Percentiles rank a stretch among this genome's conserved stretches.
Conservation (phyloP, 805 yeast genomes). For the Hanseniaspora lindneri region DNA sequence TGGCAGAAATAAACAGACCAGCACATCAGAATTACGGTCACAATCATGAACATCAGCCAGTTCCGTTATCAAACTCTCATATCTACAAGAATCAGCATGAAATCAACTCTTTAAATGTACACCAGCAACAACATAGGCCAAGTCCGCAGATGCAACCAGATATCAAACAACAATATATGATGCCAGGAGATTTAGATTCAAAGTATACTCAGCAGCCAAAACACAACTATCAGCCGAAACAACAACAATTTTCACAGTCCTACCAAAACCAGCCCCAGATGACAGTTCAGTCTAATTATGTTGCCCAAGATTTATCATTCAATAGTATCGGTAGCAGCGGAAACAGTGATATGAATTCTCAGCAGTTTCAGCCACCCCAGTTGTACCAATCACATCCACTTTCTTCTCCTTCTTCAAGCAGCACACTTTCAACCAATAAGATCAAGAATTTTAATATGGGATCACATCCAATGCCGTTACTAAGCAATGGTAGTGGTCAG, state of each 20-base stretch:
- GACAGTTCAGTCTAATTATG: background rate
- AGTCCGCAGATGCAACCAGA: background rate
- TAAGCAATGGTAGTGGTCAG: background rate
- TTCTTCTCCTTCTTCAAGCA: conserved; percentile 5
- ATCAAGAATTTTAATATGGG: background rate
- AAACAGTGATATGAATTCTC: background rate
- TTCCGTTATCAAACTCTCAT: background rate
- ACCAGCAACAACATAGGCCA: background rate
- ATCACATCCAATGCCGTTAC: conserved; percentile 12
- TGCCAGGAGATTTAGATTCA: conserved; percentile 7
- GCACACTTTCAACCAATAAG: conserved; percentile 3
- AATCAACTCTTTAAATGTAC: background rate
- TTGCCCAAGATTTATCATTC: conserved; percentile 11
- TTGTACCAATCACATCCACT: background rate
- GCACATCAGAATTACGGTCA: background rate
- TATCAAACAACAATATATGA: background rate
- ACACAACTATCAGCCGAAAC: conserved; percentile 18
- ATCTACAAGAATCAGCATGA: conserved; percentile 1
- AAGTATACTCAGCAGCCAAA: background rate
- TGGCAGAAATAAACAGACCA: background rate
- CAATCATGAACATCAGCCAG: conserved; percentile 1
- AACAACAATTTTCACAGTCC: conserved; percentile 12
- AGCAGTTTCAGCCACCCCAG: background rate
- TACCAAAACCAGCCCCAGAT: conserved; percentile 4
- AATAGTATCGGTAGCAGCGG: background rate